Conservation (phyloP, 1,139 yeast species). For the Saccharomyces hybrid region DNA sequence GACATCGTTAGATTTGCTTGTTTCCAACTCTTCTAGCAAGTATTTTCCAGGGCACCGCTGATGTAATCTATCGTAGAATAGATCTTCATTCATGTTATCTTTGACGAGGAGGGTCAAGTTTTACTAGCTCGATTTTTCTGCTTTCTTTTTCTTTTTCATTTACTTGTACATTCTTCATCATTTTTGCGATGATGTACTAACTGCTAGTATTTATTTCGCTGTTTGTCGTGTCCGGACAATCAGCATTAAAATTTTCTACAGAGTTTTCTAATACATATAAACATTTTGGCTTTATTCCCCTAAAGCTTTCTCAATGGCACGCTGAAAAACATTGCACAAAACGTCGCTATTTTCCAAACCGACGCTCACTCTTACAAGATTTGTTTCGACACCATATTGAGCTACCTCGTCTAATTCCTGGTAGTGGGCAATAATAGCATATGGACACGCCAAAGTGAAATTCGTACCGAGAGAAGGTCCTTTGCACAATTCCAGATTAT, state of each 20-base stretch:
- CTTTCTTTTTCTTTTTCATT: neutral
- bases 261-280: neutral
- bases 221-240: neutral
- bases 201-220: neutral
- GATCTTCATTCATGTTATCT: neutral
- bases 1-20: conserved; percentile 1
- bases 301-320: conserved; percentile 39
- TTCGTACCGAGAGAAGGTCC: conserved; percentile 95
- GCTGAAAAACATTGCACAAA: conserved; percentile 41
- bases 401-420: conserved; percentile 76
- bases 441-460: conserved; percentile 87
- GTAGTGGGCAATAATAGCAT: conserved; percentile 61
- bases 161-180: neutral
- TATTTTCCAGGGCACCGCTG: conserved; percentile 11
- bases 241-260: neutral
- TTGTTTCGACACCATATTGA: conserved; percentile 77
- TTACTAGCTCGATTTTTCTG: neutral
- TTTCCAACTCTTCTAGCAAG: conserved; percentile 5
- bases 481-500: conserved; percentile 68
- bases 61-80: conserved; percentile 12
- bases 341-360: conserved; percentile 51
- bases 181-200: neutral
- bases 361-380: conserved; percentile 74
- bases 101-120: neutral
- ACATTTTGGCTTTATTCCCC: neutral